These are phyloP conservation scores for Cystobasidium onofrii DNA, from an alignment of 768 basidiomycete genomes.

Conservation along the genomic window DNA sequence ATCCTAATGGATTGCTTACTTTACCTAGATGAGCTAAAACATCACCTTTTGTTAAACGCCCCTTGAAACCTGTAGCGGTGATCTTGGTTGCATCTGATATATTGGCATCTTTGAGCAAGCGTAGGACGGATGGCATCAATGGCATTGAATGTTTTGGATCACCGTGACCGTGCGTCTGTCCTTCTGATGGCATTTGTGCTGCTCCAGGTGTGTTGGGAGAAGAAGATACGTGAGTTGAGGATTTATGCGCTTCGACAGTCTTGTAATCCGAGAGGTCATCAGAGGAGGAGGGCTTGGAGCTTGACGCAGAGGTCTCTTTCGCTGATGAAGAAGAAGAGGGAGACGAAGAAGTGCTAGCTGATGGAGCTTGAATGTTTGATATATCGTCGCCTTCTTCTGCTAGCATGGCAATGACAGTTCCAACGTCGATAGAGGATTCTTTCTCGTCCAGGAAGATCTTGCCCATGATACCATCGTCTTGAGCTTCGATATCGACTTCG, in stretches of 20 bases:
- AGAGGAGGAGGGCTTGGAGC: conserved; percentile 16
- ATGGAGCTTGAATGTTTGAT: conserved; percentile 60
- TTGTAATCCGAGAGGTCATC: conserved; percentile 49
- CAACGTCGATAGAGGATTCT: conserved; percentile 73
- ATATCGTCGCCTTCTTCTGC: conserved; percentile 96
- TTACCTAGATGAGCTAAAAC: conserved; percentile 77
- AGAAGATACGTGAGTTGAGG: conserved; percentile 20
- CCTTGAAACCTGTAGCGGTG: conserved; percentile 78
- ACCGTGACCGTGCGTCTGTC: conserved; percentile 36
- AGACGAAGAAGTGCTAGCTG: conserved; percentile 15
- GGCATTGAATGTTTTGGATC: conserved; percentile 45
- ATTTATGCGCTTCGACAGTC: conserved; percentile 37
- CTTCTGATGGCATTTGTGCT: conserved; percentile 40
- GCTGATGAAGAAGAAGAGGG: conserved; percentile 28
- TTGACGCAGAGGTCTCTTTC: conserved; percentile 7
- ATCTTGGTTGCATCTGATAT: conserved; percentile 60
- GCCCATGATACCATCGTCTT: conserved; percentile 90
- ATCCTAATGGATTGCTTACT: conserved; percentile 64
- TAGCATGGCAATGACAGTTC: conserved; percentile 78
- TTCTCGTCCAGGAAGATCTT: conserved; percentile 84
- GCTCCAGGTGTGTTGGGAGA: conserved; percentile 9
- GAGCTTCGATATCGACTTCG: conserved; percentile 97
- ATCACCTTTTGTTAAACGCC: conserved; percentile 95
- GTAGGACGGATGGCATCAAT: conserved; percentile 81
- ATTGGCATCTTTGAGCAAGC: conserved; percentile 62